Evolutionary conservation across 148 eudicot species (phyloP), one percentile per base, ranked within the genome.

Genomic region (Fagopyrum tataricum): DNA sequence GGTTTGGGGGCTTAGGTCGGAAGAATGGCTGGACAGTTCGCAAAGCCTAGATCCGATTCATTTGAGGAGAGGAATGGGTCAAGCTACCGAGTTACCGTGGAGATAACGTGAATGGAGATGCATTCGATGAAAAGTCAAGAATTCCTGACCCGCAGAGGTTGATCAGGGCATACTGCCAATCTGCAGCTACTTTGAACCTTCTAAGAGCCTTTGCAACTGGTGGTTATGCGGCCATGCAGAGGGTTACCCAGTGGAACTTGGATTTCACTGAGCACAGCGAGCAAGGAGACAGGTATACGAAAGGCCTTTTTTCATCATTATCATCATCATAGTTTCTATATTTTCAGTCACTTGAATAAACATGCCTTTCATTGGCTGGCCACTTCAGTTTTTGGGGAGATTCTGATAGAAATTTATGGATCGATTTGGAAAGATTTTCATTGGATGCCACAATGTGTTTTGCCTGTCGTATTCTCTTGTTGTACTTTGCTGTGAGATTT

Each of bases 191-290:
- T 70, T 70, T 70, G 72, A 70, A 70, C 12, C 72, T 70, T 8
- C 72, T 70, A 4, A 70, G 72, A n/a, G 72, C 72, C 72, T 70
- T 70, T 42, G 72, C 72, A 18, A 70, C 72, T 70, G 72, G 72
- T 14, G 72, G 72, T 70, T 70, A 70, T 70, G 72, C 72, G 72
- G n/a, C 72, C 49, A 70, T 70, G 72, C 72, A 70, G 71, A 70
- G 78, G 71, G 81, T 79, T n/a, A 79, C 75, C 6, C 81, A 79
- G 18, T 79, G 81, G 81, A 79, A 79, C 53, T 47, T 79, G 58
- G 81, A 79, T 51, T 79, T 79, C 73, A 52, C 81, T 4, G 71
- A 70, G 72, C 73, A 79, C 59, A 79, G 78, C 15, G 81, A 79
- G 44, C 81, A 79, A 44, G 78, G 81, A 44, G 81, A 79, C 46